A percentile compares a stretch with the other conserved stretches of the same genome.
phyloP scores from a whole-genome alignment of 768 basidiomycete species.

The Lanmaoa rubissima region DNA sequence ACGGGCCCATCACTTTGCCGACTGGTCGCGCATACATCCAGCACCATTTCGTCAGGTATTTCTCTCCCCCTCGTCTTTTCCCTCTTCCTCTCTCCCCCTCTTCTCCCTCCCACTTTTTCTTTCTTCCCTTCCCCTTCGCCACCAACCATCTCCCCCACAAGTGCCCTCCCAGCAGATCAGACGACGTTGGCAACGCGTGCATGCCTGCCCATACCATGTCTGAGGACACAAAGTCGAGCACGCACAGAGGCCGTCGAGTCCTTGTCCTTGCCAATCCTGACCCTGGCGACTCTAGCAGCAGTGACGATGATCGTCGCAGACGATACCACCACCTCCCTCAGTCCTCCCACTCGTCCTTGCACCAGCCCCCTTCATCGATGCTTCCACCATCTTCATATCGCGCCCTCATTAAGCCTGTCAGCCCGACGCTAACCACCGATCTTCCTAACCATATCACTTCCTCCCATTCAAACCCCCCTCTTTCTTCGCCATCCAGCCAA shows the following conservation, averaged over 20 bases:
- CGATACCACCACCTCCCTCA: conserved; percentile 16
- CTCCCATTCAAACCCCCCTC: conserved; percentile 50
- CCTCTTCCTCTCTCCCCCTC: neutral
- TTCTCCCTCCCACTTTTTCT: neutral
- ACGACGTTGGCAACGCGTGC: conserved; percentile 29
- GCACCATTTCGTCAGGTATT: conserved; percentile 20
- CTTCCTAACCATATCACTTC: conserved; percentile 33
- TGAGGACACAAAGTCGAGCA: conserved; percentile 51
- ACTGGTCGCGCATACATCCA: conserved; percentile 29
- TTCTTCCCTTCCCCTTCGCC: neutral
- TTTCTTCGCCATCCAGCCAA: conserved; percentile 69
- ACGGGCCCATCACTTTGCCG: conserved; percentile 29
- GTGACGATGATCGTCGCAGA: conserved; percentile 35
- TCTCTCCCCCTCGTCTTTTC: neutral
- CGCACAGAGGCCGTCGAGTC: conserved; percentile 37
- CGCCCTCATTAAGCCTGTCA: conserved; percentile 16
- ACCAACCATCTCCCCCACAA: neutral
- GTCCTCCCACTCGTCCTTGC: conserved; percentile 26
- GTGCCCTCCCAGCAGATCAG: conserved; percentile 18
- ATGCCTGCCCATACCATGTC: conserved; percentile 49
- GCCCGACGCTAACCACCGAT: conserved; percentile 38
- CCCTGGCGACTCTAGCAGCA: conserved; percentile 44
- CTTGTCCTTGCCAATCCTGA: conserved; percentile 64
- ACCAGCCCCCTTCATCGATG: conserved; percentile 27
- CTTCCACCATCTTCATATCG: conserved; percentile 21